Base-by-base conservation (phyloP, 1,139 yeast genomes). In the Kurtzmaniella quercitrusa region DNA sequence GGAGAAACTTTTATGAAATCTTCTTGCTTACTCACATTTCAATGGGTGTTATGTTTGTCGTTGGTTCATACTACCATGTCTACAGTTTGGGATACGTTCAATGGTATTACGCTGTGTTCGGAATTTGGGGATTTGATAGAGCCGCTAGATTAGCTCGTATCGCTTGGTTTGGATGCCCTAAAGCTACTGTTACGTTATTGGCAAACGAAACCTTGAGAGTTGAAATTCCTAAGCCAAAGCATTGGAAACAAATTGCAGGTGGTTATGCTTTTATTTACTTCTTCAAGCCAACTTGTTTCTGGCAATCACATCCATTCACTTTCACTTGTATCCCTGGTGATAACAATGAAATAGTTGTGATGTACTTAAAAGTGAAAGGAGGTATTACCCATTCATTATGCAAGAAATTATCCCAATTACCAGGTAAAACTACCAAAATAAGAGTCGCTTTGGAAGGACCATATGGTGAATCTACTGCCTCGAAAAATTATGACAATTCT, bases 231-330 rank as follows among this genome's bases (percentile, higher is more conserved):
- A 66, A 57, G 36, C 75, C 76, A 5, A 46, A 48, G 1, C 52
- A 57, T 43, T 74, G 76, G 76, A 56, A 59, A 22, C 52, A 68
- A 0, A 75, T 34, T 19, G 23, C 44, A 43, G 56, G 66, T 26
- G 81, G 83, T 16, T 83, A 76, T 55, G 81, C 79, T 0, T 84
- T 71, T 52, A 61, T 84, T 40, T 80, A 82, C 54, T 74, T 82
- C 44, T 57, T 76, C 38, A 60, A 68, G 36, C 70, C 79, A 36
- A 55, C 72, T 48, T 74, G 77, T 42, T 83, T 83, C 49, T 85
- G 80, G 81, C 88, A 84, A 55, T 76, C 84, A 0, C 91, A 84
- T 57, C 91, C 91, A 0, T 84, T 84, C 53, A 80, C 88, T 3
- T 59, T 59, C 43, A 56, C 62, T 8, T 33, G 36, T 12, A 33